Percentiles rank a stretch among this genome's conserved stretches.
phyloP scores from a whole-genome alignment of 2,329 filamentous ascomycete genomes.

The Talaromyces verruculosus region DNA sequence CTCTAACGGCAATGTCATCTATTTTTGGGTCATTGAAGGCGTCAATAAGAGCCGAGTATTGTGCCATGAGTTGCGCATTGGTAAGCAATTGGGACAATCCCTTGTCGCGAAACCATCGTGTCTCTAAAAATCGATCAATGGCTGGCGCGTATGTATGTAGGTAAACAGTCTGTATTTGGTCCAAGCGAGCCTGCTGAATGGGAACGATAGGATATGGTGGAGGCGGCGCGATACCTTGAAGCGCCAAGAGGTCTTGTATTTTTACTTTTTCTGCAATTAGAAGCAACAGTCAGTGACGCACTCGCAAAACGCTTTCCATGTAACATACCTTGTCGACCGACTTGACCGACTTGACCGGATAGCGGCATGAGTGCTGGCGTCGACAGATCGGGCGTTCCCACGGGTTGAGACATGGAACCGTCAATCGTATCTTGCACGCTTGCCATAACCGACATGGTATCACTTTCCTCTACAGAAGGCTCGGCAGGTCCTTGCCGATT shows the following conservation, averaged over 20 bases:
- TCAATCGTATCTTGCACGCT: constrained; percentile 37
- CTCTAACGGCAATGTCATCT: constrained; percentile 38
- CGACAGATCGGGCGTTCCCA: constrained; percentile 29
- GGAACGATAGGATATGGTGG: constrained; percentile 54
- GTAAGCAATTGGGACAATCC: constrained; percentile 55
- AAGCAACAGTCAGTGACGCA: constrained; percentile 28
- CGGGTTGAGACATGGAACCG: constrained; percentile 29
- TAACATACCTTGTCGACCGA: constrained; percentile 32
- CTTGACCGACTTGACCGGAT: constrained; percentile 21
- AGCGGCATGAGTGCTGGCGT: constrained; percentile 31
- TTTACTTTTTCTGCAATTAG: constrained; percentile 59
- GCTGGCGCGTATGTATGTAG: constrained; percentile 73
- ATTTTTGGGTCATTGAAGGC: constrained; percentile 44
- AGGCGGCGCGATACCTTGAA: constrained; percentile 61
- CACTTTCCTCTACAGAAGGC: constrained; percentile 59
- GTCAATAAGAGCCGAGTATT: constrained; percentile 65
- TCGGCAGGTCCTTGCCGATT: constrained; percentile 54
- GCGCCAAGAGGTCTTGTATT: constrained; percentile 69
- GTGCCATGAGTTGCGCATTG: constrained; percentile 61
- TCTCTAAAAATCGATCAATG: constrained; percentile 76
- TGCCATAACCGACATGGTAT: constrained; percentile 33
- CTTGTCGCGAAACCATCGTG: constrained; percentile 71
- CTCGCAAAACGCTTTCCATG: constrained; percentile 26
- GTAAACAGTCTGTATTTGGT: constrained; percentile 71
- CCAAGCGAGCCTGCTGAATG: constrained; percentile 51